Evolutionary conservation across 345 rosid genomes (phyloP).

Genomic region (Zanthoxylum bungeanum): DNA sequence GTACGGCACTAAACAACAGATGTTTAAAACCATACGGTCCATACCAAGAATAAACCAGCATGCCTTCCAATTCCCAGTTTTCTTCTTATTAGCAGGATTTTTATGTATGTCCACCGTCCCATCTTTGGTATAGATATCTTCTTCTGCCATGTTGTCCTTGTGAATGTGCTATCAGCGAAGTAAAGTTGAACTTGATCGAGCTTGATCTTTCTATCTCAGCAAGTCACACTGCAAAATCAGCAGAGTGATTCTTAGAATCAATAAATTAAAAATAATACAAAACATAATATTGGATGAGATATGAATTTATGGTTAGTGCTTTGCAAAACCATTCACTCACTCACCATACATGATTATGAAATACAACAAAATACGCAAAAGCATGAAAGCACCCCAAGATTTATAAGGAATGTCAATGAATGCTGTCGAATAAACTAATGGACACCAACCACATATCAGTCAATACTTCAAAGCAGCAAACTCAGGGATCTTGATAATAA

Average conservation of each 20-base stretch:
- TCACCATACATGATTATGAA: not conserved
- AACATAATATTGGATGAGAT: not conserved
- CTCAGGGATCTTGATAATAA: not conserved
- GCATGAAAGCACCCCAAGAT: not conserved
- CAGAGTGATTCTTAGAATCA: not conserved
- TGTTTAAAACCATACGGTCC: not conserved
- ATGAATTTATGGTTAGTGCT: not conserved
- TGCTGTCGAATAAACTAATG: conserved; percentile 1
- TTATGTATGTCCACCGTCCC: conserved; percentile 68
- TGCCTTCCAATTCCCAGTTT: conserved; percentile 91
- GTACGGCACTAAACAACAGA: not conserved
- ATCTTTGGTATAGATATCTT: conserved; percentile 58
- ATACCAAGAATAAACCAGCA: conserved; percentile 91
- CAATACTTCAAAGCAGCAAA: not conserved
- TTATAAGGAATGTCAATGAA: not conserved
- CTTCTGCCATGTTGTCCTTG: conserved; percentile 50
- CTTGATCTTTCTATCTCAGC: not conserved
- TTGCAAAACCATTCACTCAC: not conserved
- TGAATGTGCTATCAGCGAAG: not conserved
- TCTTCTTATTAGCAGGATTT: conserved; percentile 65
- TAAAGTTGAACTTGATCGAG: not conserved
- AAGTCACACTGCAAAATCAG: conserved; percentile 3
- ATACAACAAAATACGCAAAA: not conserved
- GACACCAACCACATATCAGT: not conserved
- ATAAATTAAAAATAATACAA: not conserved